Conservation (phyloP, 169 alveolate genomes). For the Cryptosporidium viatorum region DNA sequence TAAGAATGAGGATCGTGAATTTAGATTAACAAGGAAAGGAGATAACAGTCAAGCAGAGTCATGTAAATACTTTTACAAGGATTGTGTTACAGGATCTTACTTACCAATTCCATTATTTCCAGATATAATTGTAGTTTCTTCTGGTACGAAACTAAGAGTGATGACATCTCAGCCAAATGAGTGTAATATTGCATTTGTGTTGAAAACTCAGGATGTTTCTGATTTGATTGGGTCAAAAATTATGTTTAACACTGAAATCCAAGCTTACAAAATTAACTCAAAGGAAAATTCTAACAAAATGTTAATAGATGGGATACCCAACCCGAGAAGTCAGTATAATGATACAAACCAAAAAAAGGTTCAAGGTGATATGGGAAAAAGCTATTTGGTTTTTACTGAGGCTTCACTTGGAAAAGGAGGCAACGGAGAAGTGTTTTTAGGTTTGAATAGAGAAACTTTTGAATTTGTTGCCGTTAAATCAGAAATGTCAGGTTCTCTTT, state of each 20-base stretch:
- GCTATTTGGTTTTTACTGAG: constrained; percentile 50
- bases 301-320: neutral
- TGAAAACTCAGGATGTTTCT: constrained; percentile 52
- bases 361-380: constrained; percentile 27
- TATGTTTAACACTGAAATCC: constrained; percentile 32
- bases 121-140: constrained; percentile 67
- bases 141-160: constrained; percentile 63
- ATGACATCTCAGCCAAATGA: constrained; percentile 75
- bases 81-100: constrained; percentile 64
- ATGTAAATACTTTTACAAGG: constrained; percentile 66
- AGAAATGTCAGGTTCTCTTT: constrained; percentile 63
- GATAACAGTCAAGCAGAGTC: constrained; percentile 31
- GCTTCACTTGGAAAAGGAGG: constrained; percentile 76
- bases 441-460: constrained; percentile 56
- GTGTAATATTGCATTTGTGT: constrained; percentile 69
- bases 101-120: constrained; percentile 69
- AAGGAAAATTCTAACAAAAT: constrained; percentile 28
- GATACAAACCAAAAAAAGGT: neutral
- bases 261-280: constrained; percentile 13
- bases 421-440: constrained; percentile 66
- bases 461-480: constrained; percentile 75
- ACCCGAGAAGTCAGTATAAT: neutral
- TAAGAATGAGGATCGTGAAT: constrained; percentile 68
- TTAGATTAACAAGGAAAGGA: constrained; percentile 69
- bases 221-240: constrained; percentile 41